Conservation (phyloP, 2,329 filamentous ascomycete genomes). For the Hirsutella rhossiliensis region DNA sequence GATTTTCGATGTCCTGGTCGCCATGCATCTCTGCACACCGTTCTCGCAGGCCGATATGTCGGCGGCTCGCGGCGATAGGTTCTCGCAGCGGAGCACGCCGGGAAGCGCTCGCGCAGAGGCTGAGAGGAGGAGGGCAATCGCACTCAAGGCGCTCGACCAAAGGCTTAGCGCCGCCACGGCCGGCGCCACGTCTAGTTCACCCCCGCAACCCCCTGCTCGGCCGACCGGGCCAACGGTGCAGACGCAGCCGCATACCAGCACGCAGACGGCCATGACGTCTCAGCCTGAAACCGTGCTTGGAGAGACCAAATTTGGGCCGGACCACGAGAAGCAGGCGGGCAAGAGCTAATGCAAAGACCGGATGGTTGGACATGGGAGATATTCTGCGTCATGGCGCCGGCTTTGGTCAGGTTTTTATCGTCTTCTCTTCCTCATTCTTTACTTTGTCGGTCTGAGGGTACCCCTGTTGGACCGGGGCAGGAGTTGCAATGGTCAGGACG, state of each 20-base stretch:
- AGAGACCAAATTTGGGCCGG: conserved; percentile 59
- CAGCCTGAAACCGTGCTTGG: conserved; percentile 46
- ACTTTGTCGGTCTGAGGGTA: too few relatives aligned
- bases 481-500: too few relatives aligned
- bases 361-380: background rate
- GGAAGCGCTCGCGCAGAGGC: conserved; percentile 78
- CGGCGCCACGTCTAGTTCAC: conserved; percentile 20
- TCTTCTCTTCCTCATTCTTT: background rate
- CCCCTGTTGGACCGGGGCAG: too few relatives aligned
- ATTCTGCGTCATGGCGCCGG: background rate
- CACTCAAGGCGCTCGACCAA: conserved; percentile 85
- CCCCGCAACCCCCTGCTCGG: conserved; percentile 23
- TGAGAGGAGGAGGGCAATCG: conserved; percentile 77
- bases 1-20: conserved; percentile 63
- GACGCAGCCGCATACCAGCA: conserved; percentile 41
- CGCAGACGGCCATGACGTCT: conserved; percentile 46
- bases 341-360: conserved; percentile 13
- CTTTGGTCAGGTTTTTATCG: background rate
- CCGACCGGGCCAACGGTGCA: conserved; percentile 43
- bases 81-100: conserved; percentile 42
- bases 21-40: conserved; percentile 67
- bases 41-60: conserved; percentile 75
- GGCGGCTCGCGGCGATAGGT: conserved; percentile 53
- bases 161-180: conserved; percentile 73
- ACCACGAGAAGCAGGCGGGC: conserved; percentile 33